Conservation (phyloP, 768 basidiomycete genomes). For the Boletus vermiculosoides region DNA sequence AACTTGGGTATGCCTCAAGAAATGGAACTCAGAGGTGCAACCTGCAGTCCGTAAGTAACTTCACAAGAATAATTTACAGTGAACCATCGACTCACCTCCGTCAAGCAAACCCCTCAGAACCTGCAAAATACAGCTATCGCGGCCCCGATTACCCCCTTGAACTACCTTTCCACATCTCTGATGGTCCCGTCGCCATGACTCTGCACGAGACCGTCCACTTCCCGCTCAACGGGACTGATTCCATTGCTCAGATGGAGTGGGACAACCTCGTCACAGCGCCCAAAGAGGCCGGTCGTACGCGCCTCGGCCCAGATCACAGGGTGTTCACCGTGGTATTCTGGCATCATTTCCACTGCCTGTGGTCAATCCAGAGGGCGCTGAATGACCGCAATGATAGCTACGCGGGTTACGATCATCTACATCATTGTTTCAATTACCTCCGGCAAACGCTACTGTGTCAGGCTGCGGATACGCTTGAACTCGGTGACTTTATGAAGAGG, state of each 20-base stretch:
- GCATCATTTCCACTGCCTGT: conserved; percentile 15
- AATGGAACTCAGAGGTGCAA: background rate
- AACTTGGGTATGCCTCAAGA: background rate
- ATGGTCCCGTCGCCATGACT: conserved; percentile 11
- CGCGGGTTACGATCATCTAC: conserved; percentile 8
- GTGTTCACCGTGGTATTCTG: conserved; percentile 11
- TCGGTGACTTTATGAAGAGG: conserved; percentile 17
- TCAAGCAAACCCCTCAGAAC: background rate
- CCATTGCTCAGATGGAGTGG: conserved; percentile 9
- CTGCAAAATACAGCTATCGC: conserved; percentile 7
- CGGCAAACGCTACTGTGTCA: conserved; percentile 15
- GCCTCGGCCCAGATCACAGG: conserved; percentile 15
- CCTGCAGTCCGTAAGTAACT: background rate
- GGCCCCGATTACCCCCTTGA: conserved; percentile 12
- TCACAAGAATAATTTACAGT: background rate
- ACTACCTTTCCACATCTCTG: background rate
- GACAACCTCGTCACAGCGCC: conserved; percentile 8
- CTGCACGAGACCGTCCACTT: conserved; percentile 15
- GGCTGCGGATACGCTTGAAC: conserved; percentile 14
- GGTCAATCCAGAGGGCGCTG: conserved; percentile 13
- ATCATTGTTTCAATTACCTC: conserved; percentile 16
- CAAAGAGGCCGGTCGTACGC: conserved; percentile 7
- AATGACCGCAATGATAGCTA: conserved; percentile 9
- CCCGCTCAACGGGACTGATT: conserved; percentile 6
- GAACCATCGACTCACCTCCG: background rate